phyloP scores from a whole-genome alignment of 1,284 basidiomycete genomes.

The Leccinum laetum region DNA sequence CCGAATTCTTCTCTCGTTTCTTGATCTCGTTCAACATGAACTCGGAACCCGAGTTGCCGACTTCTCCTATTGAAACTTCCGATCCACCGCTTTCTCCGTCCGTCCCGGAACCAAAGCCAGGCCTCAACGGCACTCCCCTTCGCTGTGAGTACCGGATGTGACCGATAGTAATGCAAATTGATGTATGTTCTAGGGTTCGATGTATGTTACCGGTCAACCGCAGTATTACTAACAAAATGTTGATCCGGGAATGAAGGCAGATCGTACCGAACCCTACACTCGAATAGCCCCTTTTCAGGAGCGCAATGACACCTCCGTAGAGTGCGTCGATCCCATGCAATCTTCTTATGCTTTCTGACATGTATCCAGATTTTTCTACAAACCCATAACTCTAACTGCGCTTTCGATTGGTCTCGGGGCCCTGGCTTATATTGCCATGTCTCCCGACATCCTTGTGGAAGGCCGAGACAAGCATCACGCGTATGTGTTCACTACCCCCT shows the following conservation, averaged over 20 bases:
- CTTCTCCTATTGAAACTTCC: slow-evolving; percentile 36
- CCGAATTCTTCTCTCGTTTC: not conserved
- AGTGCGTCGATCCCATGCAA: slow-evolving; percentile 46
- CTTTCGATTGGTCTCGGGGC: slow-evolving; percentile 62
- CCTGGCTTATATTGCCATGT: slow-evolving; percentile 76
- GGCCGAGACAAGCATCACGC: slow-evolving; percentile 75
- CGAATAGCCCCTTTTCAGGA: slow-evolving; percentile 80
- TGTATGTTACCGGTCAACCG: slow-evolving; percentile 33
- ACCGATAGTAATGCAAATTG: not conserved
- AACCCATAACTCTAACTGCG: slow-evolving; percentile 73
- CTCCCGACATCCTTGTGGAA: slow-evolving; percentile 77
- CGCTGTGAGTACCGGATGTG: slow-evolving; percentile 34
- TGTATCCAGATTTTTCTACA: slow-evolving; percentile 74
- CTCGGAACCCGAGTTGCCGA: slow-evolving; percentile 20
- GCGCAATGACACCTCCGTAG: slow-evolving; percentile 76
- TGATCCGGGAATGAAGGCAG: slow-evolving; percentile 50
- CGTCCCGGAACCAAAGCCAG: slow-evolving; percentile 36
- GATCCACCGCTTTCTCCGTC: slow-evolving; percentile 29
- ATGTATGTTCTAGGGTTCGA: slow-evolving; percentile 43
- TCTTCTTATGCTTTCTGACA: not conserved
- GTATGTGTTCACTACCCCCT: slow-evolving; percentile 43
- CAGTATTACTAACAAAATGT: slow-evolving; percentile 5
- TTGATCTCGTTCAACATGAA: slow-evolving; percentile 15
- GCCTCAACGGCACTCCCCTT: slow-evolving; percentile 39
- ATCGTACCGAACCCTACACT: slow-evolving; percentile 79